Evolutionary conservation across 176 grass and related monocot species (phyloP).

Genomic region (Themeda triandra): DNA sequence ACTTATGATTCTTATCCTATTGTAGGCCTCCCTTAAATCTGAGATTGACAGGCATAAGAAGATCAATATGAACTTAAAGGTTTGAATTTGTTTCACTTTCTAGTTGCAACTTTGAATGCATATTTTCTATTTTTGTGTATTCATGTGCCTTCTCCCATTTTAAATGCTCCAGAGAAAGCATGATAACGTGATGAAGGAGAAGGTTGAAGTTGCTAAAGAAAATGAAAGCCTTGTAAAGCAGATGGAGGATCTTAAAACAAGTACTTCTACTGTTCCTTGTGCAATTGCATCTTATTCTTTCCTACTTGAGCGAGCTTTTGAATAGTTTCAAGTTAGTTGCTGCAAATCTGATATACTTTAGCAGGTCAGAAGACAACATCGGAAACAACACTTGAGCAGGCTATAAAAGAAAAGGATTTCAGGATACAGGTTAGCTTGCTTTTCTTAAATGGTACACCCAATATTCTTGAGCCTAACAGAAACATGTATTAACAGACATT

Average conservation of each 20-base stretch:
- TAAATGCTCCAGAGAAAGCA: conserved; percentile 60
- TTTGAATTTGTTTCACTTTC: conserved; percentile 32
- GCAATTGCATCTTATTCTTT: not conserved
- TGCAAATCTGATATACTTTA: conserved; percentile 39
- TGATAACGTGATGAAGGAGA: conserved; percentile 57
- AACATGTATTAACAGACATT: conserved; percentile 60
- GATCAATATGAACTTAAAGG: conserved; percentile 28
- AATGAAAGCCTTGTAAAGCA: conserved; percentile 69
- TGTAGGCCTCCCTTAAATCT: conserved; percentile 56
- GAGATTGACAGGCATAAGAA: conserved; percentile 70
- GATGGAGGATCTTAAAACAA: conserved; percentile 95
- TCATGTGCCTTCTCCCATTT: not conserved
- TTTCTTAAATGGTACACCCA: conserved; percentile 9
- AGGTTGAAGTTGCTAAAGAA: conserved; percentile 50
- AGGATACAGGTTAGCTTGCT: conserved; percentile 76
- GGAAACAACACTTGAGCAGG: conserved; percentile 62
- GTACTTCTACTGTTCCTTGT: conserved; percentile 32
- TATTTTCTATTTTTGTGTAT: not conserved
- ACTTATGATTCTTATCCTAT: conserved; percentile 23
- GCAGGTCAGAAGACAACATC: conserved; percentile 60
- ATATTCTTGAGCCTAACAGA: conserved; percentile 25
- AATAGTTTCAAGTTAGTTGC: not conserved
- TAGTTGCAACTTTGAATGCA: not conserved
- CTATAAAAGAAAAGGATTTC: conserved; percentile 76
- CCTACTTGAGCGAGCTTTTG: not conserved